Base-by-base conservation (phyloP, 108 stramenopile genomes). In the Cylindrotheca closterium region DNA sequence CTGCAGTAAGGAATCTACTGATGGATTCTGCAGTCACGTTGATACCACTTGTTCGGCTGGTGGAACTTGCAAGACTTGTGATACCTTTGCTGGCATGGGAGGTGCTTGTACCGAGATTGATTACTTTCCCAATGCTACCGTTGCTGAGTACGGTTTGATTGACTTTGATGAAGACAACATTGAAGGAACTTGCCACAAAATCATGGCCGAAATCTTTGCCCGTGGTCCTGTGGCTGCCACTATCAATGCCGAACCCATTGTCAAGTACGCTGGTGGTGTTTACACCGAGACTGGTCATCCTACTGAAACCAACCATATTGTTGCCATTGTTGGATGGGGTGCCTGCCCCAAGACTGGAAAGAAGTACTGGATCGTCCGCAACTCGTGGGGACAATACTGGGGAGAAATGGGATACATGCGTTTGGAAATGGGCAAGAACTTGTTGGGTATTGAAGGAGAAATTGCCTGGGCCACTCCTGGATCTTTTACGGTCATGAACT, bases 321-420 rank as follows among this genome's bases (percentile, higher is more conserved):
- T 98, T 45, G 79, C 83, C 34, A 93, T 96, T 68, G 85, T 81
- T 24, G 97, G 97, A 5, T 98, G 91, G 94, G 97, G 77, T 58
- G 63, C 71, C 10, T 81, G 89, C 32, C 34, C 46, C 15, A 66
- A 68, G 51, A 78, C 77, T 46, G 72, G 62, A 31, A 60, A 77
- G 30, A 57, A 83, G 33, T 95, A 93, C 65, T 96, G 94, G 94
- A 94, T 96, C 74, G 83, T 95, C 0, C 68, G 95, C 47, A 97
- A 97, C 71, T 79, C 74, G 23, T 95, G 77, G 74, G 81, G 63
- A 27, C 64, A 73, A 57, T 74, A 74, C 55, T 67, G 63, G 68
- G 77, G 51, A 25, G 82, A 86, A 47, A 75, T 79, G 74, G 85
- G 85, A 31, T 92, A 79, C 58, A 67, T 79, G 51, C 74, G 82